Evolutionary conservation across 1,284 basidiomycete species (phyloP).

Genomic region (Pseudozyma tsukubaensis): DNA sequence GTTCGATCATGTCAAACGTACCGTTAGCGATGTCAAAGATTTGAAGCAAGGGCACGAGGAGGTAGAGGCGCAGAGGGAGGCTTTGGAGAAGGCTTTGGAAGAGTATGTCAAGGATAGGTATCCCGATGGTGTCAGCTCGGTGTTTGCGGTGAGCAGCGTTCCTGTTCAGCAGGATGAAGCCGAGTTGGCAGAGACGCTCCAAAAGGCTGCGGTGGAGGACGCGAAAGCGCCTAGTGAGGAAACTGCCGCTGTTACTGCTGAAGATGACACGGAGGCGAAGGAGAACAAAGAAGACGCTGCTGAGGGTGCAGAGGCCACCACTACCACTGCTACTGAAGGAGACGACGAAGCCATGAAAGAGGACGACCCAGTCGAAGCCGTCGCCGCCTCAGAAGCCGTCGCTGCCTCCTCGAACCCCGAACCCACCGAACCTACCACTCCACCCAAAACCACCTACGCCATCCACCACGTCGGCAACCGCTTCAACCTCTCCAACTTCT

Average conservation of each 20-base stretch:
- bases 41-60: conserved; percentile 7
- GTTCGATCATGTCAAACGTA: conserved; percentile 46
- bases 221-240: conserved; percentile 32
- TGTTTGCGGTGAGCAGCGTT: conserved; percentile 40
- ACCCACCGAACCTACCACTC: not conserved
- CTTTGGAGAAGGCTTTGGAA: conserved; percentile 47
- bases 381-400: conserved; percentile 20
- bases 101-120: conserved; percentile 60
- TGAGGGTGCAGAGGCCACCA: conserved; percentile 15
- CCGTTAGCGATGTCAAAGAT: conserved; percentile 29
- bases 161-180: conserved; percentile 18
- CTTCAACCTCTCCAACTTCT: conserved; percentile 67
- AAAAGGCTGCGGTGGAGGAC: conserved; percentile 24
- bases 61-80: conserved; percentile 30
- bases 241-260: conserved; percentile 17
- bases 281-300: conserved; percentile 8
- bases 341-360: conserved; percentile 3
- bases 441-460: conserved; percentile 32
- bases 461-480: conserved; percentile 65
- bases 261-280: not conserved
- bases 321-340: conserved; percentile 1
- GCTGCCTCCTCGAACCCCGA: conserved; percentile 3
- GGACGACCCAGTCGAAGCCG: conserved; percentile 28
- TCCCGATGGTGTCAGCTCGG: conserved; percentile 55
- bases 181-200: conserved; percentile 11